Evolutionary conservation across 768 basidiomycete genomes (phyloP).

Genomic region (Amanita fuliginea): DNA sequence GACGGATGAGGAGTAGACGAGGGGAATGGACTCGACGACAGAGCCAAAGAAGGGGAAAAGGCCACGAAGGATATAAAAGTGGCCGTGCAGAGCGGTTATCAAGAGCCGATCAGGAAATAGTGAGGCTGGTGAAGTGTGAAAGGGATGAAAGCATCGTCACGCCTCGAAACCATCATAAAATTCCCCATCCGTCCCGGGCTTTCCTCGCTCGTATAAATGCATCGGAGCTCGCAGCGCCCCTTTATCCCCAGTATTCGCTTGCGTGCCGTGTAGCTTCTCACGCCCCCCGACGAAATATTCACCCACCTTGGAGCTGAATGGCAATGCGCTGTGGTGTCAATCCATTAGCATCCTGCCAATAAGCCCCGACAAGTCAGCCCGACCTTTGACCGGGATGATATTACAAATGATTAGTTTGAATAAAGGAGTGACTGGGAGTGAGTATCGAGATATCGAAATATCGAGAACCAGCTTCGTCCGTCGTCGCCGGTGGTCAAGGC

Average conservation of each 20-base stretch:
- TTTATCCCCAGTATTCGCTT: background rate
- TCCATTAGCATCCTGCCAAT: background rate
- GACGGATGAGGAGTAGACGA: constrained; percentile 18
- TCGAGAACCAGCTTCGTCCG: constrained; percentile 19
- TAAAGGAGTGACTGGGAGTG: constrained; percentile 41
- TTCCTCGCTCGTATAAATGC: constrained; percentile 1
- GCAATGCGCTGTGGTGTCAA: background rate
- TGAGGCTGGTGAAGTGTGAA: constrained; percentile 8
- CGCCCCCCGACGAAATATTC: constrained; percentile 2
- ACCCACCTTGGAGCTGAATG: background rate
- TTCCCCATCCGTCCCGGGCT: constrained; percentile 2
- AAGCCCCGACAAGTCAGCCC: background rate
- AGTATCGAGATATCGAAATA: constrained; percentile 23
- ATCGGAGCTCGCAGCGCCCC: background rate
- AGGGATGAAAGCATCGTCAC: constrained; percentile 1
- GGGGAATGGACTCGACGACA: constrained; percentile 31
- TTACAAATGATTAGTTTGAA: constrained; percentile 19
- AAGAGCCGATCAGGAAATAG: constrained; percentile 6
- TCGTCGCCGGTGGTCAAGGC: constrained; percentile 25
- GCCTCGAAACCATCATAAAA: constrained; percentile 7
- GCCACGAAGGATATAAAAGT: constrained; percentile 19
- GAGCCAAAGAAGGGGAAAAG: constrained; percentile 18
- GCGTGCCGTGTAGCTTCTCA: background rate
- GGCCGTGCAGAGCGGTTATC: constrained; percentile 7
- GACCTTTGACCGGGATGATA: constrained; percentile 2